Evolutionary conservation across 192 early-diverging fungal genomes (phyloP), one percentile per base, ranked within the genome.

Genomic region (Backusella mclennaniae): DNA sequence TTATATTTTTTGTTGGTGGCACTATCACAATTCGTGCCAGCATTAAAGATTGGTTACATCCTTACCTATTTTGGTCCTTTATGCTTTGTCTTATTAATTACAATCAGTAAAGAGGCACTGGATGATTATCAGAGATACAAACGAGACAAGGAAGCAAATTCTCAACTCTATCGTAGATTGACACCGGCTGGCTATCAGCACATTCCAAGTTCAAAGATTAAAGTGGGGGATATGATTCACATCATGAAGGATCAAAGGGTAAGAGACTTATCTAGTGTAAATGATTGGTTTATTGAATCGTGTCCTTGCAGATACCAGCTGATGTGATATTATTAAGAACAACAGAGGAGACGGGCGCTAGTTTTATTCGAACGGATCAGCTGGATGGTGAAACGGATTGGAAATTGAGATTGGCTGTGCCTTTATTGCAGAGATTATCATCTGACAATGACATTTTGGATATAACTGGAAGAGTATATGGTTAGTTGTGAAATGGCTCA

Each of bases 331-430:
- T 99, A 73, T 73, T 99, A 56, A 85, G 93, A 69, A 97, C 97
- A 31, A 92, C 90, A 5, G 96, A 99, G 72, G 78, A 84, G 19
- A 86, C 85, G 12, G 97, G 97, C 4, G 90, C 95, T n/a, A 96
- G 94, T 76, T 99, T 99, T 86, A 96, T 99, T 80, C 86, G 96
- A 49, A 99, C 97, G 0, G 97, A 97, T 85, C 96, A 99, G 79
- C 87, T 99, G 35, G 97, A 99, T 77, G 97, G 97, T 75, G 97
- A 99, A 77, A 99, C 97, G 1, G 96, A 99, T 80, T 98, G 96
- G 96, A 99, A 99, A 85, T 84, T 99, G 76, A 85, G 90, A 66
- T 80, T 97, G 35, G 97, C 97, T 0, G 92, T 96, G 38, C 91
- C 94, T 14, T 89, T 89, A 1, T 90, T 91, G 17, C 97, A 98